phyloP scores from a whole-genome alignment of 2,329 filamentous ascomycete species.

The Hortaea sp. region DNA sequence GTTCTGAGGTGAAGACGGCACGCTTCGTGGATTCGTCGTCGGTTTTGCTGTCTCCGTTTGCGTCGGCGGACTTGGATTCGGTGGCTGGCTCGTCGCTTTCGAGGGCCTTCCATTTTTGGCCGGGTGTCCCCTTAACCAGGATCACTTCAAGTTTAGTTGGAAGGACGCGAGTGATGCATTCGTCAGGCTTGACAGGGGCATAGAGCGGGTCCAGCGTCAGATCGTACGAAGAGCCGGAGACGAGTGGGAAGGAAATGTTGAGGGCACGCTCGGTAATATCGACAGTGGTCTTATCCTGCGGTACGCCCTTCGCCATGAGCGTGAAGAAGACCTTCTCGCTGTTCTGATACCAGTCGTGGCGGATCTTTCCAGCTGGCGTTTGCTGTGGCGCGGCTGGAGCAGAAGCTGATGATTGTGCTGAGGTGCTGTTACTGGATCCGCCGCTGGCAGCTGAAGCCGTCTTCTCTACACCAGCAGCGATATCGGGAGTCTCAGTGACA shows the following conservation, averaged over 20 bases:
- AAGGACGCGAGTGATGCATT: conserved; percentile 56
- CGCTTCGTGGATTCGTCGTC: conserved; percentile 11
- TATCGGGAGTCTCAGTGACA: conserved; percentile 45
- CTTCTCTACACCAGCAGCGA: not conserved
- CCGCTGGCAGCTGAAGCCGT: not conserved
- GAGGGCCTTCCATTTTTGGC: conserved; percentile 57
- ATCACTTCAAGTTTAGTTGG: conserved; percentile 71
- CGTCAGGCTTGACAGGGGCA: conserved; percentile 50
- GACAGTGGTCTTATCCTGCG: conserved; percentile 45
- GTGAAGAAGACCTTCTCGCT: conserved; percentile 51
- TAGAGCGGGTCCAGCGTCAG: conserved; percentile 59
- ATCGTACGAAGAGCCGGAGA: conserved; percentile 45
- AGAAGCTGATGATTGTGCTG: conserved; percentile 6
- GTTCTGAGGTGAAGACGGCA: not conserved
- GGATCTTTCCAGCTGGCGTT: conserved; percentile 48
- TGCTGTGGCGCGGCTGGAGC: conserved; percentile 18
- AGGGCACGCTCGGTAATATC: conserved; percentile 41
- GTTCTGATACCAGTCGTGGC: conserved; percentile 61
- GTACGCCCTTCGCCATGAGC: conserved; percentile 55
- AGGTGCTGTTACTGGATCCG: not conserved
- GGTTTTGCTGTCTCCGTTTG: conserved; percentile 3
- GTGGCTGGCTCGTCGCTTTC: conserved; percentile 34
- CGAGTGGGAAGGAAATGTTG: conserved; percentile 49
- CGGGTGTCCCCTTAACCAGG: conserved; percentile 55
- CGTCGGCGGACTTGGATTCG: conserved; percentile 7